phyloP scores from a whole-genome alignment of 371 early-diverging fungal genomes.

The Lichtheimia ornata region DNA sequence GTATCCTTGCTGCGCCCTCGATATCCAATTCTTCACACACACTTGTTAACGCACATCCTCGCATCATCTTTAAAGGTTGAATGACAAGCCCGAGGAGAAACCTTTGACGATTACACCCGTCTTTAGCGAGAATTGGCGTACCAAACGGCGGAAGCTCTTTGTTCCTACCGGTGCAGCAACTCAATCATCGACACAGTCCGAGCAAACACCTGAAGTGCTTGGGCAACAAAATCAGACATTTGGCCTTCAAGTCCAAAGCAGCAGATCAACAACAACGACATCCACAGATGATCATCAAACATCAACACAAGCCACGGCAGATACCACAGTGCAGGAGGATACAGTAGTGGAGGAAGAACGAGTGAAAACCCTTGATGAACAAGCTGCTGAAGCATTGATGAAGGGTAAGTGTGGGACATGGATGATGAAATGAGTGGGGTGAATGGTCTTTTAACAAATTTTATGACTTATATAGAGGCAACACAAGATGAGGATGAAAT shows the following conservation, averaged over 20 bases:
- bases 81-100: constrained; percentile 36
- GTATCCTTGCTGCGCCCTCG: too few species aligned
- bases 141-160: constrained; percentile 44
- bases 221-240: constrained; percentile 12
- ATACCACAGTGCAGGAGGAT: constrained; percentile 16
- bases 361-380: constrained; percentile 53
- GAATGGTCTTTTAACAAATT: background rate
- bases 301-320: constrained; percentile 8
- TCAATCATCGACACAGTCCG: constrained; percentile 16
- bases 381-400: constrained; percentile 58
- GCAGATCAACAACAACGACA: background rate
- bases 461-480: constrained; percentile 39
- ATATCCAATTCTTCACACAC: too few species aligned
- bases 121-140: constrained; percentile 53
- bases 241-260: constrained; percentile 23
- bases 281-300: constrained; percentile 8
- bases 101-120: constrained; percentile 51
- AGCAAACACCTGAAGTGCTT: constrained; percentile 20
- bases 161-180: constrained; percentile 31
- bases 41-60: too few species aligned
- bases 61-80: constrained; percentile 28
- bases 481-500: constrained; percentile 49
- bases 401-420: constrained; percentile 28
- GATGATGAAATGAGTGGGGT: background rate
- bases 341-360: constrained; percentile 25